These are phyloP conservation scores for Epichloe glyceriae DNA, from an alignment of 2,329 filamentous ascomycete genomes.

Conservation along the genomic window DNA sequence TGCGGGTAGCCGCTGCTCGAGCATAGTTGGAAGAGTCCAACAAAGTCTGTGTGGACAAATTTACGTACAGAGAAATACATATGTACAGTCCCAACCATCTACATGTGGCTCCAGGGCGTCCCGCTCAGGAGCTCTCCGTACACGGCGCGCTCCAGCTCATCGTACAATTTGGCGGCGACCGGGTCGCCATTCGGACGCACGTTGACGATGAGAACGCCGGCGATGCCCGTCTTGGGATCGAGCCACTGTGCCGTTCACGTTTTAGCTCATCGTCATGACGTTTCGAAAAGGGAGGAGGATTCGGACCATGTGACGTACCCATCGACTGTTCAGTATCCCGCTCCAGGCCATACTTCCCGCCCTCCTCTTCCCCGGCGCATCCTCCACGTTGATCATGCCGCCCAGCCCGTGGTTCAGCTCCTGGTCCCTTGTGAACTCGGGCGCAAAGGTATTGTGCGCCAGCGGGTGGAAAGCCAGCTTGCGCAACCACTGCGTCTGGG, in stretches of 20 bases:
- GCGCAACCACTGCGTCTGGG: constrained; percentile 12
- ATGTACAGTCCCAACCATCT: background rate
- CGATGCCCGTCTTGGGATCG: constrained; percentile 26
- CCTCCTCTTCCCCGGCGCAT: constrained; percentile 25
- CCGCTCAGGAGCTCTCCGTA: constrained; percentile 15
- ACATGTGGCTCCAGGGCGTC: background rate
- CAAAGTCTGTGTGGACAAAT: no score
- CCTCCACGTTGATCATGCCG: constrained; percentile 26
- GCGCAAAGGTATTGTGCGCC: constrained; percentile 16
- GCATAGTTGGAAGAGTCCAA: no score
- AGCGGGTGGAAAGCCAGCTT: constrained; percentile 8
- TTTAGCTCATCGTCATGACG: background rate
- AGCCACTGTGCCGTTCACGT: constrained; percentile 18
- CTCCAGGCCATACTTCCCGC: constrained; percentile 31
- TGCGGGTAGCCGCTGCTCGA: no score
- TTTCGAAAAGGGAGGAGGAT: background rate
- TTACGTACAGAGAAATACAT: background rate
- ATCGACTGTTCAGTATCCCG: constrained; percentile 28
- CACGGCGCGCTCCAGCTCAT: constrained; percentile 26
- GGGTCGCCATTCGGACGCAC: constrained; percentile 26
- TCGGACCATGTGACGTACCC: constrained; percentile 20
- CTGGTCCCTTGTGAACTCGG: constrained; percentile 22
- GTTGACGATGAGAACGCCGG: constrained; percentile 25
- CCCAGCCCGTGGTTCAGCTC: constrained; percentile 25
- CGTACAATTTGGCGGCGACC: constrained; percentile 21